Evolutionary conservation across 495 filamentous ascomycete species (phyloP), one percentile per base, ranked within the genome.

Genomic region (Aspergillus campestris): DNA sequence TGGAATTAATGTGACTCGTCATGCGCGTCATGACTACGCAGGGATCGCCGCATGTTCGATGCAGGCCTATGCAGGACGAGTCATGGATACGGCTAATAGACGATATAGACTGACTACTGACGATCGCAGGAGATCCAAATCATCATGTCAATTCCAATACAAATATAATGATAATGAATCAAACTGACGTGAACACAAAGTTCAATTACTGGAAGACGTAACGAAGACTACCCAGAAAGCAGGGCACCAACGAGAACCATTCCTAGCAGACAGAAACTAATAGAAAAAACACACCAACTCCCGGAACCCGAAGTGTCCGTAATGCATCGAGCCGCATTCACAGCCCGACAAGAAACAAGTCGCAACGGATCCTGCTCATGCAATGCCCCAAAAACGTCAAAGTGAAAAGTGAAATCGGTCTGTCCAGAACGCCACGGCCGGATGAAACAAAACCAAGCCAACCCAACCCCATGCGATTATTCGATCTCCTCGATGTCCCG

Each of bases 401-500:
- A 30, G 33, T 34, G 33, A 10, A 40, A 34, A 27, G 37, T n/a
- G 30, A 8, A 37, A 15, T 38, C 43, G 42, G 42, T 30, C 36
- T 31, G 43, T 32, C 44, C 48, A 15, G 13, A 29, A 36, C 45
- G 43, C 46, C 44, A 31, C 48, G 28, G 42, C 33, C 37, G 36
- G 42, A 11, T 34, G 38, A 48, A 31, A 7, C 35, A 28, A 42
- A 13, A 3, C 3, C 8, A 38, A 12, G 32, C 14, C 11, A 11
- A 15, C 4, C 13, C 3, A 15, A n/a, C 13, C 3, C 14, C 40
- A 43, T 32, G 14, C 12, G 3, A 24, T 43, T 64, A 70, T 44
- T 79, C 74, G 31, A 71, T 70, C 31, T 82, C 79, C 37, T 78
- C 74, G 34, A 80, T 55, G 50, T 83, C 79, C 35, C 73, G 73